Base-by-base conservation (phyloP, 371 early-diverging fungal genomes). In the Zychaea mexicana region DNA sequence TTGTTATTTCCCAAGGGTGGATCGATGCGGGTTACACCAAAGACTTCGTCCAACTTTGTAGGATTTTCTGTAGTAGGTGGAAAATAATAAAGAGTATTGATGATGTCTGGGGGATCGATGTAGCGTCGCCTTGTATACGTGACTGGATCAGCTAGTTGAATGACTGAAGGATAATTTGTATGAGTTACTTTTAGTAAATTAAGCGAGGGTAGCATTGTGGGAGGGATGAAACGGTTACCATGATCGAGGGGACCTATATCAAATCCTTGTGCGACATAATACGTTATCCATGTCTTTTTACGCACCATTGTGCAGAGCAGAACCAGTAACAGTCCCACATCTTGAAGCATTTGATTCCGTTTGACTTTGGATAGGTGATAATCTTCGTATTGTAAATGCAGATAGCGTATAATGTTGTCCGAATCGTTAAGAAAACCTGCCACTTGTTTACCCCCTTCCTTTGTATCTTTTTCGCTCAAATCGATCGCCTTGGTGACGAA, bases 371-470 rank as follows among this genome's bases (percentile, higher is more conserved):
- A 74, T 28, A 89, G 62, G 13, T 83, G 84, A 27, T 87, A 72
- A 49, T 92, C 88, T 62, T 91, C 88, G 60, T 83, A 86, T 9
- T 88, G 71, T 0, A 91, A 68, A 67, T 92, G 92, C 2, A 92
- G 60, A 21, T 77, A 74, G 7, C 73, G 70, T 21, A 88, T 62
- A 30, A 79, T 77, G 2, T 62, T 7, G 22, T 76, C 68, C 15
- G 77, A 36, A 17, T 75, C 60, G 5, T 70, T 65, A 2, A 52
- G 33, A 32, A 53, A 36, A 12, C 54, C 42, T 8, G 26, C 24
- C 5, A 24, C 39, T 15, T 42, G 42, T 15, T n/a, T n/a, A 42
- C n/a, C 42, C 4, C 49, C 49, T 19, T 49, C 49, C 24, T 49
- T 49, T 19, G 49, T 24, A 19, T 58, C 45, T 19, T 31, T 55